These are phyloP conservation scores for Colletotrichum paranaense DNA, from an alignment of 2,329 filamentous ascomycete genomes.

Conservation along the genomic window DNA sequence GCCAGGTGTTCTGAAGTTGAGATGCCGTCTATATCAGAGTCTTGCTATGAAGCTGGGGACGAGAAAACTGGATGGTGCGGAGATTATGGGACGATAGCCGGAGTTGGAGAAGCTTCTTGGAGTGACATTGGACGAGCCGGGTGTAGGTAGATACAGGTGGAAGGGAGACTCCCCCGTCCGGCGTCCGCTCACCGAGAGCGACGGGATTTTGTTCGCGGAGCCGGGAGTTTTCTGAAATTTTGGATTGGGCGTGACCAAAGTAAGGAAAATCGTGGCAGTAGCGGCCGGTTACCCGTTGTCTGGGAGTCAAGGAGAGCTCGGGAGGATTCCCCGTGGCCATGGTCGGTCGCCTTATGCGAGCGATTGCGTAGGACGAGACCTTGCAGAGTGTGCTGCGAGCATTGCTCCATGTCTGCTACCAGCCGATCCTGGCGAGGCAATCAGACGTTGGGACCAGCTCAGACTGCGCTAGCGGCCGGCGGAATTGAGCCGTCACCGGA, in stretches of 20 bases:
- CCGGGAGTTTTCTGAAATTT: background rate
- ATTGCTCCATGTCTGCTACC: background rate
- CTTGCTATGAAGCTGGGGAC: slow-evolving; percentile 3
- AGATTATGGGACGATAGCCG: slow-evolving; percentile 15
- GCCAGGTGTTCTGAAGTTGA: slow-evolving; percentile 11
- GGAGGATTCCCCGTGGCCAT: slow-evolving; percentile 14
- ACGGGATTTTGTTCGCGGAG: background rate
- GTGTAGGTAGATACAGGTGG: background rate
- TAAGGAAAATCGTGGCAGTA: background rate
- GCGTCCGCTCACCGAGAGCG: slow-evolving; percentile 16
- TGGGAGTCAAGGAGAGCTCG: slow-evolving; percentile 14
- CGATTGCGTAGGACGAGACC: background rate
- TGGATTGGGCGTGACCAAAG: background rate
- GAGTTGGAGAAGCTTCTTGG: slow-evolving; percentile 10
- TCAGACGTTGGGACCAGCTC: background rate
- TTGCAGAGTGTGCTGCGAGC: background rate
- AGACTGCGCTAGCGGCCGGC: background rate
- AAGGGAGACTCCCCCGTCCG: slow-evolving; percentile 15
- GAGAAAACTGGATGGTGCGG: background rate
- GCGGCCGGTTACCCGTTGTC: slow-evolving; percentile 8
- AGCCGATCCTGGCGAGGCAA: slow-evolving; percentile 3
- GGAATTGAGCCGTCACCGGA: slow-evolving; percentile 6
- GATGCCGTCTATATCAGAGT: slow-evolving; percentile 3
- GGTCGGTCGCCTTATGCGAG: background rate
- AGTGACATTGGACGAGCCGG: slow-evolving; percentile 16